These are phyloP conservation scores for Syzygium jambos DNA, from an alignment of 345 rosid species.

Conservation along the genomic window DNA sequence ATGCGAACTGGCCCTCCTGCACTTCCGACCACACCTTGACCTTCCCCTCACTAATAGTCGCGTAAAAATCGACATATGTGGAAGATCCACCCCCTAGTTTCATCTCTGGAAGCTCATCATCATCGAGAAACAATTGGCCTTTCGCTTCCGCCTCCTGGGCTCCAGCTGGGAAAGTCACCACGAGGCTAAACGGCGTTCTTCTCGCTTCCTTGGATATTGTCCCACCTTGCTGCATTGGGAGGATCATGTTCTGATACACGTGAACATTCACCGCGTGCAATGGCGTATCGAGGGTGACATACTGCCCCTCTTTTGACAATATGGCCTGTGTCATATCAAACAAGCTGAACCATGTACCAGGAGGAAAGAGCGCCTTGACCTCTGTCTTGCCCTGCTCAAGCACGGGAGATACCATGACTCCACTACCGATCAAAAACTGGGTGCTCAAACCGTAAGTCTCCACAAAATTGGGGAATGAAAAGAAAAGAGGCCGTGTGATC, in stretches of 20 bases:
- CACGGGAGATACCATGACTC: slow-evolving; percentile 92
- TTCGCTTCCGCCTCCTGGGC: slow-evolving; percentile 54
- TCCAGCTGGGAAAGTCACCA: slow-evolving; percentile 70
- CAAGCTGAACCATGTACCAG: slow-evolving; percentile 85
- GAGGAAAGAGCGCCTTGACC: slow-evolving; percentile 80
- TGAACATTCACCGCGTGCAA: slow-evolving; percentile 77
- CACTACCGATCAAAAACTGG: slow-evolving; percentile 84
- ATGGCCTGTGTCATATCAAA: slow-evolving; percentile 60
- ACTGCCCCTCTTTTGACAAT: slow-evolving; percentile 37
- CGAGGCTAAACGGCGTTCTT: slow-evolving; percentile 69
- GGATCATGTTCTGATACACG: slow-evolving; percentile 64
- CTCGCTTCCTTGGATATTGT: slow-evolving; percentile 74
- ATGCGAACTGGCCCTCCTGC: slow-evolving; percentile 61
- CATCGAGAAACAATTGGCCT: slow-evolving; percentile 63
- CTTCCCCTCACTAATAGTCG: slow-evolving; percentile 41
- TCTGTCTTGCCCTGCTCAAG: slow-evolving; percentile 61
- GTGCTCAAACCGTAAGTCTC: slow-evolving; percentile 72
- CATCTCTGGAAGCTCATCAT: slow-evolving; percentile 94
- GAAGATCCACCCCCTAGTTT: slow-evolving; percentile 65
- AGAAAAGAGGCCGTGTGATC: slow-evolving; percentile 94
- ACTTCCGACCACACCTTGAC: slow-evolving; percentile 86
- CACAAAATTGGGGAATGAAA: slow-evolving; percentile 63
- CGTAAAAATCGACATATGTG: slow-evolving; percentile 52
- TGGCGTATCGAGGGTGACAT: slow-evolving; percentile 65
- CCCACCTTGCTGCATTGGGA: slow-evolving; percentile 95